Evolutionary conservation across 768 basidiomycete species (phyloP).

Genomic region (Collybia sordida): DNA sequence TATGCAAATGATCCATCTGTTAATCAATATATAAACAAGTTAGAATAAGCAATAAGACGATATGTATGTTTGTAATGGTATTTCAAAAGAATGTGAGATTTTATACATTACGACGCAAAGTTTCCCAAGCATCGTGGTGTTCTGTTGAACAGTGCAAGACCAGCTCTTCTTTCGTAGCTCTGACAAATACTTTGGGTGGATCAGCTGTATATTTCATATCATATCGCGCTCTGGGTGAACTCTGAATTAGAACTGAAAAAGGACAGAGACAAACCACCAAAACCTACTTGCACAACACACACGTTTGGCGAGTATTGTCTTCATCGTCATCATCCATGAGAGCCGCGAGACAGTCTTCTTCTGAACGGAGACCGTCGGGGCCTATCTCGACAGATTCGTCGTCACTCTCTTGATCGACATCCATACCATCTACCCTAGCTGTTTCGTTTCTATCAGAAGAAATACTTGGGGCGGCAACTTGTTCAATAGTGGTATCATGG

Average conservation of each 20-base stretch:
- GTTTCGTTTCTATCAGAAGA: not conserved
- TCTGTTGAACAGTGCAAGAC: conserved; percentile 46
- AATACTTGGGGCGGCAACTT: not conserved
- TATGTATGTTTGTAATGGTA: not conserved
- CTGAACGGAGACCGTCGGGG: conserved; percentile 39
- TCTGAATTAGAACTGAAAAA: not conserved
- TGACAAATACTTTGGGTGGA: conserved; percentile 33
- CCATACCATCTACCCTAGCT: conserved; percentile 12
- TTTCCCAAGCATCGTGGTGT: conserved; percentile 52
- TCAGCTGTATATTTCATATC: conserved; percentile 22
- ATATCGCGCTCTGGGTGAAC: conserved; percentile 32
- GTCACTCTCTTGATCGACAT: conserved; percentile 31
- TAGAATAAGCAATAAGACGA: too few relatives aligned
- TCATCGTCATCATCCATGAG: conserved; percentile 37
- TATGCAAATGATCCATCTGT: too few relatives aligned
- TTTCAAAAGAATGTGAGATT: not conserved
- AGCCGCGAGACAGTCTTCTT: conserved; percentile 40
- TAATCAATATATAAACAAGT: too few relatives aligned
- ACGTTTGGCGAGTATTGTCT: conserved; percentile 31
- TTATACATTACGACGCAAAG: conserved; percentile 25
- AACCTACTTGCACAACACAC: conserved; percentile 55
- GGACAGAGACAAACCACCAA: not conserved
- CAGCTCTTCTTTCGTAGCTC: conserved; percentile 41
- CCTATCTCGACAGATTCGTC: conserved; percentile 37
- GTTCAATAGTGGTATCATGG: not conserved